phyloP scores from a whole-genome alignment of 2,329 filamentous ascomycete genomes.

The Westerdykella sp. region DNA sequence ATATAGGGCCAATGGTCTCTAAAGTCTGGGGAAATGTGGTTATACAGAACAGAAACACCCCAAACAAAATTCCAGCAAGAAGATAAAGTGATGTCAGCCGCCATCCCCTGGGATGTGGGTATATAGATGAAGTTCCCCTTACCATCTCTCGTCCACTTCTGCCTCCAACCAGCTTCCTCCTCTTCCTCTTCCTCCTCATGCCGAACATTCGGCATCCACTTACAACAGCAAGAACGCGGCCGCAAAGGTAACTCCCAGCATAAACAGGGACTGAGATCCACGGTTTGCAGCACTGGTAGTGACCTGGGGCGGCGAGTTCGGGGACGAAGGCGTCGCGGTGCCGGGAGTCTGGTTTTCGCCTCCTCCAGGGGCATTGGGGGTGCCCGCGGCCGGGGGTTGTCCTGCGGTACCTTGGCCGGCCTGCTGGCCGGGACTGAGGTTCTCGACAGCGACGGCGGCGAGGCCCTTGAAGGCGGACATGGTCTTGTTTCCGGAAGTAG shows the following conservation, averaged over 20 bases:
- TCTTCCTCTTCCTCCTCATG: background rate
- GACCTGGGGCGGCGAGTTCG: background rate
- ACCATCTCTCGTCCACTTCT: too few species aligned
- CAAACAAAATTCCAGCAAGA: background rate
- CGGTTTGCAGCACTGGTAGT: background rate
- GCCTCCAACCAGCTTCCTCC: background rate
- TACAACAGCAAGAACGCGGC: background rate
- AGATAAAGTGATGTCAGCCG: background rate
- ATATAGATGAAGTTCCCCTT: background rate
- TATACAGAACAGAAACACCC: too few species aligned
- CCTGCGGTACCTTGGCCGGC: background rate
- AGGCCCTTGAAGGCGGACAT: slow-evolving; percentile 30
- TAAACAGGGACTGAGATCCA: background rate
- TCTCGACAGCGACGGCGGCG: slow-evolving; percentile 37
- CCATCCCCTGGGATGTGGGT: background rate
- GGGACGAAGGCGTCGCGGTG: background rate
- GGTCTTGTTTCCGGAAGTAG: slow-evolving; percentile 32
- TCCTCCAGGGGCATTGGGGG: slow-evolving; percentile 5
- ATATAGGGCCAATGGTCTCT: too few species aligned
- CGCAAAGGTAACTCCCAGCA: background rate
- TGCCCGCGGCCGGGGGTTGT: slow-evolving; percentile 7
- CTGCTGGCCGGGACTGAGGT: slow-evolving; percentile 37
- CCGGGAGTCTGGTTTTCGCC: background rate
- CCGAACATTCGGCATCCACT: background rate
- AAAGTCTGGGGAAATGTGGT: too few species aligned